Evolutionary conservation across 2,329 filamentous ascomycete genomes (phyloP).

Genomic region (Calonectria leucothoes): DNA sequence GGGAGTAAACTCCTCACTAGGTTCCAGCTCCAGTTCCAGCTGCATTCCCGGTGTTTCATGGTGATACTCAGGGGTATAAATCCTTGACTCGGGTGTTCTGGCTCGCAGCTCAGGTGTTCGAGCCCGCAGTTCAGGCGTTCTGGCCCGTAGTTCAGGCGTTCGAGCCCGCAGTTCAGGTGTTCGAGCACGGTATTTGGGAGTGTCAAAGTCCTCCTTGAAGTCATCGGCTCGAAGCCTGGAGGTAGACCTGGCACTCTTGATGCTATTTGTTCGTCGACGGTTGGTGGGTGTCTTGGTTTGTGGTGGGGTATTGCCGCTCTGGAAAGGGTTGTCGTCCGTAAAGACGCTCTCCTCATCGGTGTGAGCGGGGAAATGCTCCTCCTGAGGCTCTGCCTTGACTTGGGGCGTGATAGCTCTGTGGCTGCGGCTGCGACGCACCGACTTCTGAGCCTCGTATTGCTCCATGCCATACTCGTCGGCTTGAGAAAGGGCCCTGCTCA

Average conservation of each 20-base stretch:
- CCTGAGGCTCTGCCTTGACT: constrained; percentile 65
- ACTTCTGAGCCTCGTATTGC: constrained; percentile 48
- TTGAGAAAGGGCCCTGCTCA: constrained; percentile 65
- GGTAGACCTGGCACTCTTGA: constrained; percentile 54
- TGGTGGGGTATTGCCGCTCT: constrained; percentile 79
- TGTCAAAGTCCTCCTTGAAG: constrained; percentile 33
- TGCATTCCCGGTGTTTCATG: not conserved
- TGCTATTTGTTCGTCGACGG: constrained; percentile 62
- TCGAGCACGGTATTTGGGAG: constrained; percentile 57
- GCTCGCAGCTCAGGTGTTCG: constrained; percentile 45
- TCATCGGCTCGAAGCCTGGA: constrained; percentile 58
- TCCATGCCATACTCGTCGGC: constrained; percentile 59
- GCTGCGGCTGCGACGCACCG: constrained; percentile 61
- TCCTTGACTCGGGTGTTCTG: not conserved
- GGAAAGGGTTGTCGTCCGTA: constrained; percentile 92
- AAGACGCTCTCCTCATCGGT: constrained; percentile 74
- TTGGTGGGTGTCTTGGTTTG: constrained; percentile 59
- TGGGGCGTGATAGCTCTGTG: constrained; percentile 64
- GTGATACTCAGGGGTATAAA: not conserved
- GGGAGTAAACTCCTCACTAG: constrained; percentile 93
- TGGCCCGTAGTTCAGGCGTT: constrained; percentile 50
- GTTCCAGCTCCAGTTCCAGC: constrained; percentile 59
- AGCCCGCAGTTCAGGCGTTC: constrained; percentile 37
- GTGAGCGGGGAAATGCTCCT: constrained; percentile 33
- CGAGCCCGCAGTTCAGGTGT: constrained; percentile 40